Conservation (phyloP, 1,284 basidiomycete genomes). For the Malassezia japonica region DNA sequence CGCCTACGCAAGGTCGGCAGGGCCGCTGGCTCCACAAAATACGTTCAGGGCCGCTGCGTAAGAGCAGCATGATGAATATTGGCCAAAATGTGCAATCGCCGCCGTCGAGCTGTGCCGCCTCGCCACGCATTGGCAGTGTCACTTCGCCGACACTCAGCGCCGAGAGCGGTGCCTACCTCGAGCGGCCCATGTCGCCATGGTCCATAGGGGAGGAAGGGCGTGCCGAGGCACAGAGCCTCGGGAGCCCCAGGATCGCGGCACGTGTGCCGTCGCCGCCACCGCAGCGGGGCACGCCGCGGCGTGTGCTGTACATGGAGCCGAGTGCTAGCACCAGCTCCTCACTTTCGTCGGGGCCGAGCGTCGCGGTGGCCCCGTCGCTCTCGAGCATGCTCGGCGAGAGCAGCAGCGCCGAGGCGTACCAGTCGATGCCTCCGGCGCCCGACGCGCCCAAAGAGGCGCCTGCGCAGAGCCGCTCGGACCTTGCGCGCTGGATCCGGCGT, state of each 20-base stretch:
- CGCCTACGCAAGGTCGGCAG: constrained; percentile 1
- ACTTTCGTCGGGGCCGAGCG: background rate
- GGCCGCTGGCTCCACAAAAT: background rate
- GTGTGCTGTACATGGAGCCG: constrained; percentile 4
- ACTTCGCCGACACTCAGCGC: background rate
- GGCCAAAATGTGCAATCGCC: background rate
- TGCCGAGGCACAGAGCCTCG: background rate
- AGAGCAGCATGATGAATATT: constrained; percentile 1
- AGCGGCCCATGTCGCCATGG: background rate
- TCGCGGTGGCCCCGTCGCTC: background rate
- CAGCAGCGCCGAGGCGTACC: background rate
- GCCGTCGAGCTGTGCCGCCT: background rate
- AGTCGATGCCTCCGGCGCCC: background rate
- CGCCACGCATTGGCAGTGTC: too few relatives aligned
- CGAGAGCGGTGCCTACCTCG: background rate
- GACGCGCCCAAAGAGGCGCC: background rate
- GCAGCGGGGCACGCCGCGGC: background rate
- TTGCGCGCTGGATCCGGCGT: constrained; percentile 57
- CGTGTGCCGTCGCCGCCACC: constrained; percentile 1
- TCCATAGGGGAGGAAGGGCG: background rate
- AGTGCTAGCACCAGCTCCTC: constrained; percentile 14
- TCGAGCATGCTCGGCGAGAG: background rate
- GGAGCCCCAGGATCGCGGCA: background rate
- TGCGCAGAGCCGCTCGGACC: background rate
- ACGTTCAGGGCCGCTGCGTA: background rate